Evolutionary conservation across 2,329 filamentous ascomycete species (phyloP).

Genomic region (Ceratocystis cacaofunesta): DNA sequence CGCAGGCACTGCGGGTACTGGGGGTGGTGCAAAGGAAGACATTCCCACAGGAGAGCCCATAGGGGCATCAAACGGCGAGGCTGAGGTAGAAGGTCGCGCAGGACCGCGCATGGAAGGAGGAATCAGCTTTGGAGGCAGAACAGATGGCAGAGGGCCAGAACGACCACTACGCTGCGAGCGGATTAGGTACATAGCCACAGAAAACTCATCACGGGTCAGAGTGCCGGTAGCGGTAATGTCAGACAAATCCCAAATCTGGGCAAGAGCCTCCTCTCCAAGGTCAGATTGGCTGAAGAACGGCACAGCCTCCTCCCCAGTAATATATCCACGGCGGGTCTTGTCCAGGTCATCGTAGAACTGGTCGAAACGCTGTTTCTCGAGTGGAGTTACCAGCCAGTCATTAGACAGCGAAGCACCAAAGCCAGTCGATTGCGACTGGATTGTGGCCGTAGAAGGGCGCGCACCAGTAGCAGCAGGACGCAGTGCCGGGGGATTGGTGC

Average conservation of each 20-base stretch:
- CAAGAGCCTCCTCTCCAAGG: constrained; percentile 72
- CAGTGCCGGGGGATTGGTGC: constrained; percentile 46
- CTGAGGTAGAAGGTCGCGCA: constrained; percentile 32
- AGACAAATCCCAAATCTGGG: constrained; percentile 92
- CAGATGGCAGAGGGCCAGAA: constrained; percentile 51
- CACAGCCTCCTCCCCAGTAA: constrained; percentile 89
- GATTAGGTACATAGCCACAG: constrained; percentile 94
- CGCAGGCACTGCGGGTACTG: constrained; percentile 23
- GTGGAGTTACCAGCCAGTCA: constrained; percentile 71
- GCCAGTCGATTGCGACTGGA: constrained; percentile 27
- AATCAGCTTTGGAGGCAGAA: constrained; percentile 66
- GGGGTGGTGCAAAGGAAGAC: constrained; percentile 24
- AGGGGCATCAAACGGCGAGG: constrained; percentile 39
- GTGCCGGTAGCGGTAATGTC: constrained; percentile 85
- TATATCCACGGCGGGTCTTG: constrained; percentile 62
- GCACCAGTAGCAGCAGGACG: constrained; percentile 36
- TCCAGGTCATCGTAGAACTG: constrained; percentile 73
- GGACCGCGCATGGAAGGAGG: constrained; percentile 71
- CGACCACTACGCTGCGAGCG: constrained; percentile 69
- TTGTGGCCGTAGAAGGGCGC: constrained; percentile 27
- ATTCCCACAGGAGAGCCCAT: constrained; percentile 25
- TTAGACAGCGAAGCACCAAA: constrained; percentile 24
- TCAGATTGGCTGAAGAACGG: constrained; percentile 87
- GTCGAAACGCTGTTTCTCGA: constrained; percentile 81
- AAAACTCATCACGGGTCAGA: constrained; percentile 78